phyloP scores from a whole-genome alignment of 345 rosid species.

The Mangifera indica region DNA sequence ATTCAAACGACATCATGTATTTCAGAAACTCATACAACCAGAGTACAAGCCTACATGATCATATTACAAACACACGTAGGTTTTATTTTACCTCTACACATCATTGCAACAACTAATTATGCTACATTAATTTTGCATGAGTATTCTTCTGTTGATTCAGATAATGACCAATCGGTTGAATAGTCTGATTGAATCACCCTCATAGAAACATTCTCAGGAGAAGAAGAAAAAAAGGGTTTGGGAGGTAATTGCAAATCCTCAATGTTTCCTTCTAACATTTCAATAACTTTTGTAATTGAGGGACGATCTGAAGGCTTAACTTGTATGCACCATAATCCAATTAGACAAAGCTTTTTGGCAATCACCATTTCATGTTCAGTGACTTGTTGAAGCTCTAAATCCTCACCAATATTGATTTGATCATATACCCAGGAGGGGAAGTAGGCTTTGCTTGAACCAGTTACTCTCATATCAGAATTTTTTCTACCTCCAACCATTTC shows the following conservation, averaged over 20 bases:
- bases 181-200: neutral
- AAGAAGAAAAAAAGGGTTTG: constrained; percentile 28
- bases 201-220: constrained; percentile 3
- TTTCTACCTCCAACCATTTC: constrained; percentile 23
- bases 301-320: constrained; percentile 34
- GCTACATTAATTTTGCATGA: no score
- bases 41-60: no score
- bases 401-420: constrained; percentile 21
- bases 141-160: neutral
- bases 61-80: no score
- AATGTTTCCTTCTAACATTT: constrained; percentile 31
- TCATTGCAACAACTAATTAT: no score
- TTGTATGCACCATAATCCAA: constrained; percentile 46
- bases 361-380: constrained; percentile 19
- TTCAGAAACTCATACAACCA: no score
- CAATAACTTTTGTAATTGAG: constrained; percentile 33
- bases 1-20: no score
- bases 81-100: no score
- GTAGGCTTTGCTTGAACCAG: constrained; percentile 8
- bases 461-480: neutral
- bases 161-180: neutral
- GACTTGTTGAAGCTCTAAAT: constrained; percentile 24
- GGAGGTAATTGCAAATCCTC: constrained; percentile 34
- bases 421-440: constrained; percentile 30
- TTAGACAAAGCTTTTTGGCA: constrained; percentile 30